Percentiles rank a stretch among this genome's conserved stretches.
Evolutionary conservation across 352 stramenopile genomes (phyloP).

Genomic region (Globisporangium nagaii): DNA sequence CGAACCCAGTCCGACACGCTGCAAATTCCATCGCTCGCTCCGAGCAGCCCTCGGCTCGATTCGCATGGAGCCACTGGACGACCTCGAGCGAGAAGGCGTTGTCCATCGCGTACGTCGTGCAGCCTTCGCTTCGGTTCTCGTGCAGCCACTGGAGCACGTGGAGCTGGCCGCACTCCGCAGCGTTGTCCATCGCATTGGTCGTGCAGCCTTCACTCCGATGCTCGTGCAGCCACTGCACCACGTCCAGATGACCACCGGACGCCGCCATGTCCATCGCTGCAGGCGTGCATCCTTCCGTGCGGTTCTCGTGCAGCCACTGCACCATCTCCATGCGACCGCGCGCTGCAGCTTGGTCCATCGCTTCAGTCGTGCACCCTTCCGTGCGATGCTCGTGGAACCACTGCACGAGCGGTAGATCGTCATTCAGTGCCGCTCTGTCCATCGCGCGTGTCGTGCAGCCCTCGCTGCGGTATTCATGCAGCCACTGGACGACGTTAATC

Average conservation of each 20-base stretch:
- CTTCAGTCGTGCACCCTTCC: neutral
- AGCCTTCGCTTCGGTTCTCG: too few species aligned
- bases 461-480: neutral
- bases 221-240: conserved; percentile 53
- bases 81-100: neutral
- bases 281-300: neutral
- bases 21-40: too few species aligned
- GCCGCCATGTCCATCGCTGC: neutral
- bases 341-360: neutral
- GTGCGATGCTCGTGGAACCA: neutral
- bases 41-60: neutral
- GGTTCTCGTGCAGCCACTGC: neutral
- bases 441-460: neutral
- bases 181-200: conserved; percentile 51
- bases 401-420: neutral
- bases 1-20: too few species aligned
- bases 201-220: conserved; percentile 53
- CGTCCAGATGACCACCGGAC: conserved; percentile 2
- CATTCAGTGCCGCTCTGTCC: neutral
- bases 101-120: neutral
- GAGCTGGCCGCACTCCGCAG: conserved; percentile 21
- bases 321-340: neutral
- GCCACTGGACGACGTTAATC: neutral
- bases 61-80: neutral
- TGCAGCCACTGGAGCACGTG: too few species aligned